Evolutionary conservation across 257 asterid species (phyloP).

Genomic region (Solanum bukasovii): DNA sequence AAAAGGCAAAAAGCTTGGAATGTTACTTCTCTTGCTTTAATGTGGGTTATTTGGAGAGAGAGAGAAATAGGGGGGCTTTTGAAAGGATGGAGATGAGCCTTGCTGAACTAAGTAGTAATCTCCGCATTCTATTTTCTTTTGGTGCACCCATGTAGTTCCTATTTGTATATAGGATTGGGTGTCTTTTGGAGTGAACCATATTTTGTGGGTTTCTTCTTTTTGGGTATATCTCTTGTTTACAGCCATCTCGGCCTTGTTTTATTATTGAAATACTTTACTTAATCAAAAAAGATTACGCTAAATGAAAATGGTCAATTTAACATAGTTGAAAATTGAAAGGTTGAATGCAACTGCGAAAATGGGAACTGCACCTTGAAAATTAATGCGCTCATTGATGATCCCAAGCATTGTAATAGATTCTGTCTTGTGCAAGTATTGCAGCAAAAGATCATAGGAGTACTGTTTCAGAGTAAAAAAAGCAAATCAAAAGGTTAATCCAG

Average conservation of each 20-base stretch:
- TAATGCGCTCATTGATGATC: slow-evolving; percentile 86
- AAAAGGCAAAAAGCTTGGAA: neutral
- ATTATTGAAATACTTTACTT: neutral
- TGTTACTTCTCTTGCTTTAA: neutral
- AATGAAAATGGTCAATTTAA: neutral
- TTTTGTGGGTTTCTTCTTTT: neutral
- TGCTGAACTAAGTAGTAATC: neutral
- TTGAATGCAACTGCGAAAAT: neutral
- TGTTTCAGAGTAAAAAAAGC: slow-evolving; percentile 18
- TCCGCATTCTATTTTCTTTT: neutral
- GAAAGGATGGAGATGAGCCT: neutral
- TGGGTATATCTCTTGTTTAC: neutral
- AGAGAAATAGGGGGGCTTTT: neutral
- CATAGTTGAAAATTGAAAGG: neutral
- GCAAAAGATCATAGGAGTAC: slow-evolving; percentile 87
- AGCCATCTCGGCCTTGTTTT: neutral
- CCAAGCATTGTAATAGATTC: slow-evolving; percentile 89
- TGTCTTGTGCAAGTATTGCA: slow-evolving; percentile 85
- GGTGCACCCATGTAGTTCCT: neutral
- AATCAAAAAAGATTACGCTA: neutral
- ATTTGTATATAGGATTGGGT: neutral
- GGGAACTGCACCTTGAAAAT: slow-evolving; percentile 56
- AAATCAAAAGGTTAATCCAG: slow-evolving; percentile 6
- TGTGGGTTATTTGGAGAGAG: neutral
- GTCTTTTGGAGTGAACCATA: neutral